These are phyloP conservation scores for Globisporangium nodosum DNA, from an alignment of 352 stramenopile genomes.

Conservation along the genomic window DNA sequence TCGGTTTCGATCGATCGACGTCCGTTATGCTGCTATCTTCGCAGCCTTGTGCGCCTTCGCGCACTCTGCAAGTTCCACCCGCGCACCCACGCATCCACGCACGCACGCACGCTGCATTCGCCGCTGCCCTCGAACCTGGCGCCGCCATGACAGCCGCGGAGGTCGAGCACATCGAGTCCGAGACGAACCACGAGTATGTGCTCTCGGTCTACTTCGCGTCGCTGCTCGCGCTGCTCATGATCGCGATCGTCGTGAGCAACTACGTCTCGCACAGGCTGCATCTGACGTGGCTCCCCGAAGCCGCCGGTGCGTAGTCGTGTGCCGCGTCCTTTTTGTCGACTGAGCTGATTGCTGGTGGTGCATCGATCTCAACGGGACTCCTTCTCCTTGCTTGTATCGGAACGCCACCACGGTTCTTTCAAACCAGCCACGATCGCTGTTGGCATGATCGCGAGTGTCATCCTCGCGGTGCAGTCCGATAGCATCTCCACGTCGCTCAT, in stretches of 20 bases:
- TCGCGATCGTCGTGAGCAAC: slow-evolving; percentile 77
- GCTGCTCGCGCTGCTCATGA: slow-evolving; percentile 71
- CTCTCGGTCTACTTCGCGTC: slow-evolving; percentile 74
- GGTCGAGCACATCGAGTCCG: slow-evolving; percentile 29
- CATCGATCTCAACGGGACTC: not conserved
- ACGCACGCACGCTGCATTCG: too few relatives aligned
- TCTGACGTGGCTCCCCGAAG: slow-evolving; percentile 69
- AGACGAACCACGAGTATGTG: slow-evolving; percentile 72
- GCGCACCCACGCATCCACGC: too few relatives aligned
- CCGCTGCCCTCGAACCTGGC: too few relatives aligned
- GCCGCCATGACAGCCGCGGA: slow-evolving; percentile 9
- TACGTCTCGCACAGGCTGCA: slow-evolving; percentile 69
- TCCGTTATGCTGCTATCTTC: too few relatives aligned
- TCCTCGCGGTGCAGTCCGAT: slow-evolving; percentile 60
- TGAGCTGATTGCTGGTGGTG: not conserved
- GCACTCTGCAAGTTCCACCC: too few relatives aligned
- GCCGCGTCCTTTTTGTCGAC: not conserved
- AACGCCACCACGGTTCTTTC: not conserved
- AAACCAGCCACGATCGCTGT: slow-evolving; percentile 49
- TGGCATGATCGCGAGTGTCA: slow-evolving; percentile 44
- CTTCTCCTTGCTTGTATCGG: not conserved
- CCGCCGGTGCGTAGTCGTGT: slow-evolving; percentile 25
- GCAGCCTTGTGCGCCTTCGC: too few relatives aligned
- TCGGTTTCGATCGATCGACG: too few relatives aligned
- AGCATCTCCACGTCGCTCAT: slow-evolving; percentile 68